Conservation (phyloP, 2,329 filamentous ascomycete species). For the Sporothrix humicola region DNA sequence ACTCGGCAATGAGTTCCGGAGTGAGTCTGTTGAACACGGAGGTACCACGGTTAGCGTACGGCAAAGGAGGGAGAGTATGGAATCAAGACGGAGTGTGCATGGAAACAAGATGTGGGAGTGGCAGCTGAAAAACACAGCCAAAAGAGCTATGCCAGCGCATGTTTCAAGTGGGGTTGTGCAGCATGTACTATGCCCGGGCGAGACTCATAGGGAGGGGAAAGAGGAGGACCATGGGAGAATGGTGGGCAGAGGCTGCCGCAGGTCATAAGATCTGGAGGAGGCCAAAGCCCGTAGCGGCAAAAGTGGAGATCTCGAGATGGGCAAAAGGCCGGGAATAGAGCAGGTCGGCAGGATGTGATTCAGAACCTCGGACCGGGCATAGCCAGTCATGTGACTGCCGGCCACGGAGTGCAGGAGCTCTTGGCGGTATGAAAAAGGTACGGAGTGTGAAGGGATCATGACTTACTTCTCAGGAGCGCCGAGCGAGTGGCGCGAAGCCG, state of each 20-base stretch:
- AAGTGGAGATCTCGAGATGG: conserved; percentile 2
- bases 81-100: not conserved
- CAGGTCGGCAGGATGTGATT: not conserved
- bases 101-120: not conserved
- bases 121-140: not conserved
- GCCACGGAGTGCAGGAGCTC: not conserved
- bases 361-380: not conserved
- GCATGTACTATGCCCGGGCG: conserved; percentile 4
- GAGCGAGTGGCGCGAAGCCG: conserved; percentile 56
- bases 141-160: not conserved
- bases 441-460: not conserved
- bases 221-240: not conserved
- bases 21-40: conserved; percentile 51
- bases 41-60: conserved; percentile 29
- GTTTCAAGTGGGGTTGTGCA: conserved; percentile 30
- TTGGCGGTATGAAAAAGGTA: not conserved
- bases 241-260: not conserved
- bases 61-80: not conserved
- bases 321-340: not conserved
- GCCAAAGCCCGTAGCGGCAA: not conserved
- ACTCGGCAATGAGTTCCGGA: conserved; percentile 63
- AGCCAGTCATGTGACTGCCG: not conserved
- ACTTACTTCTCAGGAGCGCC: conserved; percentile 62
- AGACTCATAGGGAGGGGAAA: not conserved
- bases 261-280: no score